A percentile compares a stretch with the other conserved stretches of the same genome.
These are phyloP conservation scores for Phytophthora constricta DNA, from an alignment of 352 stramenopile species.

Conservation along the genomic window DNA sequence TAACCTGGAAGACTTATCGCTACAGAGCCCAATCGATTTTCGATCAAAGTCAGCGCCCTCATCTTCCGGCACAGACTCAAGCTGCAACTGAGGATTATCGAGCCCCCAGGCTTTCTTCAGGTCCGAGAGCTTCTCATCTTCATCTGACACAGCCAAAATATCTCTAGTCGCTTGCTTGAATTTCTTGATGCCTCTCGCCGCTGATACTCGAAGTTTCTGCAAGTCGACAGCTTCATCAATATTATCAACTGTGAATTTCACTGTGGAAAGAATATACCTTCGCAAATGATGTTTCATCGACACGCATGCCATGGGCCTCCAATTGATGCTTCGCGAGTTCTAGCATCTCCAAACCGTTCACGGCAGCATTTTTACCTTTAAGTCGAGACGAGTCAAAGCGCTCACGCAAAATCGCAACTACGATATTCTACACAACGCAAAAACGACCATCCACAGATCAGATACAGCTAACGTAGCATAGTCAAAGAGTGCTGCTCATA, in stretches of 20 bases:
- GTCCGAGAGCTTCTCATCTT: slow-evolving; percentile 49
- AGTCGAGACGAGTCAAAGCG: slow-evolving; percentile 50
- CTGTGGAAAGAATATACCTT: no score
- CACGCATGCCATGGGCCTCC: slow-evolving; percentile 52
- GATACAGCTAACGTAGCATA: neutral
- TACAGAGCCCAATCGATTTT: neutral
- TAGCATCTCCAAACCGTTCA: slow-evolving; percentile 51
- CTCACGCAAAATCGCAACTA: slow-evolving; percentile 66
- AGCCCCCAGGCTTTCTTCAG: slow-evolving; percentile 67
- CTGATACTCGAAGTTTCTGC: slow-evolving; percentile 56
- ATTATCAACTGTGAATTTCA: no score
- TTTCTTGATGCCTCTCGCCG: slow-evolving; percentile 47
- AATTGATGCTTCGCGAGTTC: slow-evolving; percentile 65
- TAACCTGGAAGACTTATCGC: slow-evolving; percentile 19
- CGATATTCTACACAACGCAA: slow-evolving; percentile 49
- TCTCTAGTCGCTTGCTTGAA: slow-evolving; percentile 44
- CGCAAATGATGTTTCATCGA: slow-evolving; percentile 47
- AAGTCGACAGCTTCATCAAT: neutral
- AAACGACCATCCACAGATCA: neutral
- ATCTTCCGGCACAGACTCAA: slow-evolving; percentile 7
- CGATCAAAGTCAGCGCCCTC: neutral
- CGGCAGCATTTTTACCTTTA: slow-evolving; percentile 22
- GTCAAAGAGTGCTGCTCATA: slow-evolving; percentile 7
- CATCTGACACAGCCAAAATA: slow-evolving; percentile 45
- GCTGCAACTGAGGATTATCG: slow-evolving; percentile 15